Percentiles rank a stretch among this genome's conserved stretches.
phyloP scores from a whole-genome alignment of 495 filamentous ascomycete species.

The Gamarada debralockiae region DNA sequence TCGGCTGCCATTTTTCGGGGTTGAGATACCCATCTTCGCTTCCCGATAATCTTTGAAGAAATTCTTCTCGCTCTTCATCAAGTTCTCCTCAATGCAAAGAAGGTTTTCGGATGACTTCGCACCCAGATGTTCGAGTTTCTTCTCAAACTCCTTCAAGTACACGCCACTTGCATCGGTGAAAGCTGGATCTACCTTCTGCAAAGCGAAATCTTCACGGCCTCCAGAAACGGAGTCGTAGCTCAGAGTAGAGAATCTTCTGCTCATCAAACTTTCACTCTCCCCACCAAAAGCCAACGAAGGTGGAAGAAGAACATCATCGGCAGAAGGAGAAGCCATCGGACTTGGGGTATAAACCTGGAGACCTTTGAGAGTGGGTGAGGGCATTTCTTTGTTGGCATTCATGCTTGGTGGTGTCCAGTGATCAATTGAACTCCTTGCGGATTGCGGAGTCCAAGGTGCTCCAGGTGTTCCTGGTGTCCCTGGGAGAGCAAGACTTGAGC shows the following conservation, averaged over 20 bases:
- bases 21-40: conserved; percentile 41
- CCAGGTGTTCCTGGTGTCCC: not conserved
- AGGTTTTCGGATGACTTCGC: conserved; percentile 48
- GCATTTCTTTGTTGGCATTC: conserved; percentile 32
- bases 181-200: conserved; percentile 63
- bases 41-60: conserved; percentile 57
- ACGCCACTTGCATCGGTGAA: conserved; percentile 61
- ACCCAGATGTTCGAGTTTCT: conserved; percentile 48
- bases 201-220: conserved; percentile 56
- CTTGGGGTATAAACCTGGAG: not conserved
- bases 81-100: conserved; percentile 59
- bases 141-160: conserved; percentile 54
- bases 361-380: conserved; percentile 23
- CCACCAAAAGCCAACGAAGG: not conserved
- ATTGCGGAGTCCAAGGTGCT: not conserved
- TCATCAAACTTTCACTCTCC: conserved; percentile 13
- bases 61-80: conserved; percentile 60
- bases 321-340: not conserved
- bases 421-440: not conserved
- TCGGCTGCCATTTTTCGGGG: conserved; percentile 3
- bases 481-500: conserved; percentile 14
- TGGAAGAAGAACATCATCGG: conserved; percentile 1
- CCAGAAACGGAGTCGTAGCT: conserved; percentile 54
- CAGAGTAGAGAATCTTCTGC: conserved; percentile 30
- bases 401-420: too few relatives aligned